Percentiles rank a stretch among this genome's conserved stretches.
Evolutionary conservation across 2,329 filamentous ascomycete genomes (phyloP).

Genomic region (Chrysoporthe puriensis): DNA sequence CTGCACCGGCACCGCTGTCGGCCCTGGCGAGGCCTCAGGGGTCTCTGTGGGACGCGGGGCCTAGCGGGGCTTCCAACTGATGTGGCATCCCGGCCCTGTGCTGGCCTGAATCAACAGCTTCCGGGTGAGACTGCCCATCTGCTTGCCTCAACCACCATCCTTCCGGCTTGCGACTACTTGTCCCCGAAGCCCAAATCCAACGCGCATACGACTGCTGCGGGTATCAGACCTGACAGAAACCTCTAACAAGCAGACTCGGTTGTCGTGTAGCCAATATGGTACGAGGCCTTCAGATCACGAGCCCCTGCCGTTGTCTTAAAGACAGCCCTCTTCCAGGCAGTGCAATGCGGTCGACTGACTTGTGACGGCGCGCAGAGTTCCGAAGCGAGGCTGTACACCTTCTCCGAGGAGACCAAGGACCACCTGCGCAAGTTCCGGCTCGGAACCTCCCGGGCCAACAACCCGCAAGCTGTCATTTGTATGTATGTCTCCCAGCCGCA

Average conservation of each 20-base stretch:
- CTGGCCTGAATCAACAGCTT: constrained; percentile 1
- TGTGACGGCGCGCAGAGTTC: constrained; percentile 54
- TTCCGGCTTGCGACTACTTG: neutral
- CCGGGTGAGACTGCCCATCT: neutral
- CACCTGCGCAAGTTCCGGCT: constrained; percentile 94
- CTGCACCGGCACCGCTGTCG: constrained; percentile 21
- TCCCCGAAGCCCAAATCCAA: neutral
- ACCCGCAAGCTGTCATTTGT: constrained; percentile 94
- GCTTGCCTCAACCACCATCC: neutral
- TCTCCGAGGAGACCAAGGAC: constrained; percentile 87
- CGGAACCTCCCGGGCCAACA: constrained; percentile 82
- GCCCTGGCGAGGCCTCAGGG: constrained; percentile 4
- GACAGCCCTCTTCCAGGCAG: neutral
- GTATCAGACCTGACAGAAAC: neutral
- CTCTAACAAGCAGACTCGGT: neutral
- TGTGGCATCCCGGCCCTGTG: constrained; percentile 6
- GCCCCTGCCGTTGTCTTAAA: neutral
- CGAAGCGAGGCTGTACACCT: constrained; percentile 88
- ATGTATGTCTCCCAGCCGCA: constrained; percentile 51
- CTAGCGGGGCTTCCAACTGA: constrained; percentile 16
- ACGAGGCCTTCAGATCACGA: neutral
- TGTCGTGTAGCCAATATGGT: constrained; percentile 22
- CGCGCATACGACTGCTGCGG: neutral
- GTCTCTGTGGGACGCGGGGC: constrained; percentile 12
- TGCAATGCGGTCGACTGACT: constrained; percentile 3